Base-by-base conservation (phyloP, 1,284 basidiomycete species). In the Apiotrichum sp. region DNA sequence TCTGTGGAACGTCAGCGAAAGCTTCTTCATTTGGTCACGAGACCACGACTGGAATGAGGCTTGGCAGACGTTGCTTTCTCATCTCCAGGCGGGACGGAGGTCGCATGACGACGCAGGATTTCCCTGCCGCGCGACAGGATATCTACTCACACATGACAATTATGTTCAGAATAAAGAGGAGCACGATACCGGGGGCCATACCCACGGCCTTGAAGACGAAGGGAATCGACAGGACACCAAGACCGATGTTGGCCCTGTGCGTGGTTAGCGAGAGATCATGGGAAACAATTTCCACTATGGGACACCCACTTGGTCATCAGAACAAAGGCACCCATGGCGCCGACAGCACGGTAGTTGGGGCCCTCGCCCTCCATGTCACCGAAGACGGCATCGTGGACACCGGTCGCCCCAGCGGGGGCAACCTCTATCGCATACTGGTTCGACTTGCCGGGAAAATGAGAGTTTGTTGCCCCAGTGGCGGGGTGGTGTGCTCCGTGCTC, bases 111-210 rank as follows among this genome's bases (percentile, higher is more conserved):
- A 22, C 22, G 22, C 22, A 22, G 22, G 22, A 22, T 22, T 22
- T 22, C 22, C 22, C 22, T 22, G 22, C 22, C 22, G 22, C 22
- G 22, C 22, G 22, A 22, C 22, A 22, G 22, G 22, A 22, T 22
- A 60, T 52, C 8, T 3, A 59, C 66, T 52, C 44, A 69, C 67
- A 74, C 36, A 70, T 69, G 14, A 66, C 70, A 49, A 73, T 65
- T 22, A 55, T 46, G 22, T 62, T 71, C 10, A 74, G 58, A 35
- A 63, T 59, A 14, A 73, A n/a, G 48, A 76, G 65, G 52, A 71
- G 52, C 32, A 72, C 60, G 31, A 73, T 53, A 47, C 71, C 72
- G 4, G 72, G 71, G 0, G 67, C 65, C 33, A 68, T 62, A 7
- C 72, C 71, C n/a, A 73, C 52, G 0, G 55, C 50, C 32, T 44